Base-by-base conservation (phyloP, 176 grass and related monocot species). In the Oryza brachyantha region DNA sequence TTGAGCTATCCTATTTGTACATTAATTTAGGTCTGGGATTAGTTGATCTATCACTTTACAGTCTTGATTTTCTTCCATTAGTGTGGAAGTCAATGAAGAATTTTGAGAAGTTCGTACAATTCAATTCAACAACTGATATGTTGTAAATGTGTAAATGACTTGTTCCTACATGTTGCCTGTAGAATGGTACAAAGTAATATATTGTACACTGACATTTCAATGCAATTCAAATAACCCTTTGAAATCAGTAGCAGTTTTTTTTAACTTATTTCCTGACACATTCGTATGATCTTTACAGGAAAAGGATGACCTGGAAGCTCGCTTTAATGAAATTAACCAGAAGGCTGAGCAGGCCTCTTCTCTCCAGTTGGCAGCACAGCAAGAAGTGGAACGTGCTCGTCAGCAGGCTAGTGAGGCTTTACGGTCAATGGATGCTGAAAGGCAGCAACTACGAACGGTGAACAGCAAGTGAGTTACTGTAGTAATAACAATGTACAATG, bases 391-490 rank as follows among this genome's bases (percentile, higher is more conserved):
- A 70, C 87, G 90, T 48, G 84, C 88, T 85, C 92, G 90, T 83
- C 92, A 91, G 46, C 88, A 99, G 64, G 90, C 92, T 68, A 99
- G 79, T 32, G 96, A 95, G 81, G 90, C 92, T 84, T 95, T 99
- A 75, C 79, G 87, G 62, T 86, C 88, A 74, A 90, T 95, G 74
- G 92, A 99, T 89, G 80, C 73, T 81, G 96, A 99, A 85, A 95
- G 90, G 71, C 96, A 95, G 82, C 96, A 95, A 78, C 72, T 99
- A 78, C 87, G 92, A 60, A 74, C 85, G 48, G 65, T 91, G 50
- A 99, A 93, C 79, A 93, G 11, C 85, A 99, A 95, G 96, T 99
- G 79, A 90, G 81, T 76, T 76, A 64, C 45, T 68, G 34, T 42
- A 83, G 35, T 66, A 7, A 34, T 77, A n/a, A 68, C 25, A 46